Conservation (phyloP, 2,329 filamentous ascomycete species). For the Herpomyces periplanetae region DNA sequence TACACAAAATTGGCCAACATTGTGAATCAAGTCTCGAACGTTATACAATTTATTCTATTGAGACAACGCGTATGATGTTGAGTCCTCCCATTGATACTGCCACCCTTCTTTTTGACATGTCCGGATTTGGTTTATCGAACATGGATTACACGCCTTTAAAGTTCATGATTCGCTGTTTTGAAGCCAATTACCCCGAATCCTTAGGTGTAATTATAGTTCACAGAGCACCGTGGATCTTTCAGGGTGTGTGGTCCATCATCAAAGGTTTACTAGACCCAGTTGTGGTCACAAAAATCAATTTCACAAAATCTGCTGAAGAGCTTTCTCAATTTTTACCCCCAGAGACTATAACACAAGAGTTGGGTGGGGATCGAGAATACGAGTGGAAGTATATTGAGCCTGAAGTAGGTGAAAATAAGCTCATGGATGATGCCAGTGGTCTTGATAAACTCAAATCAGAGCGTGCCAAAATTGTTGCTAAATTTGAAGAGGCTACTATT, state of each 20-base stretch:
- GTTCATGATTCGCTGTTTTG: conserved; percentile 98
- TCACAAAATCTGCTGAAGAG: conserved; percentile 44
- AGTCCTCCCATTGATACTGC: conserved; percentile 20
- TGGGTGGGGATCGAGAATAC: conserved; percentile 58
- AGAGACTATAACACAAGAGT: conserved; percentile 31
- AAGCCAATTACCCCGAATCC: conserved; percentile 87
- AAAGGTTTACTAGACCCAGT: conserved; percentile 86
- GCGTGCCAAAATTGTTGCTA: conserved; percentile 21
- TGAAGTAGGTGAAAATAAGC: conserved; percentile 27
- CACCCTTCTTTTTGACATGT: conserved; percentile 73
- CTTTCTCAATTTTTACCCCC: conserved; percentile 32
- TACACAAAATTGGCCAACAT: conserved; percentile 52
- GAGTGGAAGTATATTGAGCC: conserved; percentile 49
- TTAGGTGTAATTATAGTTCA: conserved; percentile 66
- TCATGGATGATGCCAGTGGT: conserved; percentile 16
- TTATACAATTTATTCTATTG: conserved; percentile 74
- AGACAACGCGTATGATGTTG: conserved; percentile 57
- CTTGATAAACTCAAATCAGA: conserved; percentile 18
- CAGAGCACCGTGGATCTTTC: conserved; percentile 88
- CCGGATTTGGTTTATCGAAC: conserved; percentile 60
- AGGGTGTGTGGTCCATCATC: conserved; percentile 68
- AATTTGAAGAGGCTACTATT: conserved; percentile 32
- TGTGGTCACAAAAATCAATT: conserved; percentile 69
- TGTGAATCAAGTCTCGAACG: conserved; percentile 40
- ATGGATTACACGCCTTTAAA: conserved; percentile 96